phyloP scores from a whole-genome alignment of 129 eudicot genomes.

The Artemisia annua region DNA sequence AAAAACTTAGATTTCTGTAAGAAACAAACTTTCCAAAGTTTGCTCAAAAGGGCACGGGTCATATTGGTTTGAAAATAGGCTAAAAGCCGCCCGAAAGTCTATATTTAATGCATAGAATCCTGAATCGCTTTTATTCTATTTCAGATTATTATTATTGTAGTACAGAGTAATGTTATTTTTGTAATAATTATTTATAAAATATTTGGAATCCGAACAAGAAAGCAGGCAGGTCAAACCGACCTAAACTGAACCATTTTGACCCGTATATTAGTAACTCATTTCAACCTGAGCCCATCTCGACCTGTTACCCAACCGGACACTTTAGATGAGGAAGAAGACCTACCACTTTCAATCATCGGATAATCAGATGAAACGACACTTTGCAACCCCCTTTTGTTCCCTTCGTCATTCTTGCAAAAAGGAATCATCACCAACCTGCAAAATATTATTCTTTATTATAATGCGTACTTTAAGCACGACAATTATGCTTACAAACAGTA shows the following conservation, averaged over 20 bases:
- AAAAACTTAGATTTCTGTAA: too few relatives aligned
- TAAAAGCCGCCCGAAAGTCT: too few relatives aligned
- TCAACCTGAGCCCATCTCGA: background rate
- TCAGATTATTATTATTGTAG: too few relatives aligned
- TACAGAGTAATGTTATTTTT: background rate
- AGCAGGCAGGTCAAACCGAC: background rate
- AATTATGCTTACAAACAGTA: background rate
- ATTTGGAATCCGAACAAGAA: background rate
- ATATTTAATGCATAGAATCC: too few relatives aligned
- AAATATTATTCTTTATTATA: background rate
- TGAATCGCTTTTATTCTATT: too few relatives aligned
- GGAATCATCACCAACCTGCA: conserved; percentile 50
- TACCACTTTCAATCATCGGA: conserved; percentile 86
- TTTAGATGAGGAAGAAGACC: conserved; percentile 21
- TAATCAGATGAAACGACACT: conserved; percentile 85
- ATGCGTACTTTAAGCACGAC: background rate
- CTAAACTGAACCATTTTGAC: background rate
- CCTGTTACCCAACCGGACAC: background rate
- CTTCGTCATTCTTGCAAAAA: conserved; percentile 66
- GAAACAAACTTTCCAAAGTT: too few relatives aligned
- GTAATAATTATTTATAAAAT: background rate
- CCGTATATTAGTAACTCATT: background rate
- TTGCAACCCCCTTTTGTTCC: conserved; percentile 76
- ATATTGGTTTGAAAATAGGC: too few relatives aligned
- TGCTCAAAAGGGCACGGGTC: too few relatives aligned